Base-by-base conservation (phyloP, 495 filamentous ascomycete species). In the Rusavskia elegans region DNA sequence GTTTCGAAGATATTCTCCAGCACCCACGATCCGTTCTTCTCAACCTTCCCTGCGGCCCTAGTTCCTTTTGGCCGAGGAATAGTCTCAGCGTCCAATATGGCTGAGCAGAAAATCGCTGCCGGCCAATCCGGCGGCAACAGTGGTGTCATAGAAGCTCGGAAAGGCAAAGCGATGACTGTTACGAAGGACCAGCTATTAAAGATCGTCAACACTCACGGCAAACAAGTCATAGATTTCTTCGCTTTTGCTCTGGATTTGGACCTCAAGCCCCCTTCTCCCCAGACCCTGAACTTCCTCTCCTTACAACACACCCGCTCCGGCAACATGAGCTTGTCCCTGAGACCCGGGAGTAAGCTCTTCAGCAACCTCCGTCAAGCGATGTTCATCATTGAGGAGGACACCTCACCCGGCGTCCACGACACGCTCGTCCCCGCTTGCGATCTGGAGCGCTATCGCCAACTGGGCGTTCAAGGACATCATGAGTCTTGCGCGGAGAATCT, bases 151-250 rank as follows among this genome's bases (percentile, higher is more conserved):
- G 25, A 46, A 46, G 71, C 71, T 27, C 63, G 67, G 37, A 62
- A 67, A 53, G 71, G 68, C 49, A 61, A 63, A 14, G 68, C 68
- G 4, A 64, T 64, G 14, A 59, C 60, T 50, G 56, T 74, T 27
- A 53, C 45, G 5, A 30, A 53, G 2, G 64, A 63, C 16, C 68
- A 71, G 49, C 63, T 53, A 3, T 70, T 74, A 52, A 68, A 70
- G 54, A 66, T 76, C 29, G 66, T 69, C 55, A 76, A 76, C 53
- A 72, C 70, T 1, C 58, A 62, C 48, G 73, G 73, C 29, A 66
- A 65, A 16, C 73, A 76, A 64, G 72, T 76, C 11, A 59, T 74
- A 20, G 71, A 74, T 57, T 69, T 67, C 11, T 75, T 65, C 64
- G 72, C 68, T 4, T 73, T 76, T 51, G 64, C 66, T 0, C 37